phyloP scores from a whole-genome alignment of 805 yeast species.

The Cephaloascus albidus region DNA sequence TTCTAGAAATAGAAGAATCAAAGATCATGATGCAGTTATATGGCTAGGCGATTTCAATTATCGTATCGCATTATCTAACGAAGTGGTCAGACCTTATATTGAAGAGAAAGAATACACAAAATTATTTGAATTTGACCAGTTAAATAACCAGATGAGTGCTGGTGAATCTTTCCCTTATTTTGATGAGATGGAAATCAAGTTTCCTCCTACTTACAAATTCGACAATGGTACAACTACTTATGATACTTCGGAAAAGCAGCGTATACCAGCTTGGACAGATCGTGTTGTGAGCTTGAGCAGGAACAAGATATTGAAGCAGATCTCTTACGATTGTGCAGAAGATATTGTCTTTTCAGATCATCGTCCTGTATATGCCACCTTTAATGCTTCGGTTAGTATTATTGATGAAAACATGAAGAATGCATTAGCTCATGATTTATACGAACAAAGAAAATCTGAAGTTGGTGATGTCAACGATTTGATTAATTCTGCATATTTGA shows the following conservation, averaged over 20 bases:
- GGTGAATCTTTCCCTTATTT: conserved; percentile 78
- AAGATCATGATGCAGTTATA: conserved; percentile 74
- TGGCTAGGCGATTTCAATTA: conserved; percentile 96
- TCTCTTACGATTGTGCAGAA: conserved; percentile 49
- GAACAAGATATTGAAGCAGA: conserved; percentile 48
- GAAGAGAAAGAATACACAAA: conserved; percentile 34
- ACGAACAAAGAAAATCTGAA: conserved; percentile 40
- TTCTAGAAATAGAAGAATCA: conserved; percentile 45
- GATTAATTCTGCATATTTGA: conserved; percentile 6
- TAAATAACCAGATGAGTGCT: conserved; percentile 58
- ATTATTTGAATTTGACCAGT: conserved; percentile 68
- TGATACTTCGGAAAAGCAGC: conserved; percentile 84
- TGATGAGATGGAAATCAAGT: conserved; percentile 69
- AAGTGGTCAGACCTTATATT: conserved; percentile 49
- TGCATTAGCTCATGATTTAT: conserved; percentile 46
- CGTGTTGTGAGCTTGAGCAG: conserved; percentile 57
- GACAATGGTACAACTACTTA: conserved; percentile 77
- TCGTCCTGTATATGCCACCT: conserved; percentile 76
- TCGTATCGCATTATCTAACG: conserved; percentile 65
- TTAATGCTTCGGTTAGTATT: conserved; percentile 52
- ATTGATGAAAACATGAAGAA: conserved; percentile 55
- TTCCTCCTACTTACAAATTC: conserved; percentile 90
- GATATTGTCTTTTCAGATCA: conserved; percentile 74
- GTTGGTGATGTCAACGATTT: conserved; percentile 33
- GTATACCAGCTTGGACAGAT: conserved; percentile 98